Evolutionary conservation across 306 rosid species (phyloP).

Genomic region (Myrica gale): DNA sequence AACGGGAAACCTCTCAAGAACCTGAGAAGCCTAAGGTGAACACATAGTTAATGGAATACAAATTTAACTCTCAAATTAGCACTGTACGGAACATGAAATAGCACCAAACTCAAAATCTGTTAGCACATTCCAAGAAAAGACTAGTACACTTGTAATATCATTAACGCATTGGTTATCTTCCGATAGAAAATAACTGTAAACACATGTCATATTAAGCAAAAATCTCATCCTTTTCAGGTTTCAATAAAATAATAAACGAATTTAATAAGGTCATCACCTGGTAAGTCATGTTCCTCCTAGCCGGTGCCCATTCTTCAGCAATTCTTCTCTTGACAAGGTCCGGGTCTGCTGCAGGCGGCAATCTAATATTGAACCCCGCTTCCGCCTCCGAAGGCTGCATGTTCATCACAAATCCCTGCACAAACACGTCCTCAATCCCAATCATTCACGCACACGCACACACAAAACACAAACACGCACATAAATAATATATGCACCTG

Average conservation of each 20-base stretch:
- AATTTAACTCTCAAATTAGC: background rate
- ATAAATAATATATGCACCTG: no score
- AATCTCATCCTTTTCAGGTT: background rate
- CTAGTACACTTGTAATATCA: background rate
- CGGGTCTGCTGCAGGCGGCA: conserved; percentile 67
- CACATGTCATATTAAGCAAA: background rate
- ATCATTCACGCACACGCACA: background rate
- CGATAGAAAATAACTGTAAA: no score
- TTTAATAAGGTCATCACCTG: conserved; percentile 41
- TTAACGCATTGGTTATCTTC: background rate
- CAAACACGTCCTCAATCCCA: conserved; percentile 3
- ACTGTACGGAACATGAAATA: background rate
- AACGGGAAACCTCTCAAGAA: background rate
- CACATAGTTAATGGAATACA: background rate
- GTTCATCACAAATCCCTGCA: conserved; percentile 88
- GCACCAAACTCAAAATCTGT: background rate
- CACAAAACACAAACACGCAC: background rate
- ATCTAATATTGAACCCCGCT: conserved; percentile 75
- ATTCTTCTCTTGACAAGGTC: conserved; percentile 62
- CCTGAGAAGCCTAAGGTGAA: background rate
- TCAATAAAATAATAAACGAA: background rate
- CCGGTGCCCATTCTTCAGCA: conserved; percentile 84
- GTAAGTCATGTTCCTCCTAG: conserved; percentile 65
- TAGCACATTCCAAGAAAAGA: background rate
- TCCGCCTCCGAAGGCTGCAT: conserved; percentile 92